Base-by-base conservation (phyloP, 2,329 filamentous ascomycete species). In the Exophiala dermatitidis region DNA sequence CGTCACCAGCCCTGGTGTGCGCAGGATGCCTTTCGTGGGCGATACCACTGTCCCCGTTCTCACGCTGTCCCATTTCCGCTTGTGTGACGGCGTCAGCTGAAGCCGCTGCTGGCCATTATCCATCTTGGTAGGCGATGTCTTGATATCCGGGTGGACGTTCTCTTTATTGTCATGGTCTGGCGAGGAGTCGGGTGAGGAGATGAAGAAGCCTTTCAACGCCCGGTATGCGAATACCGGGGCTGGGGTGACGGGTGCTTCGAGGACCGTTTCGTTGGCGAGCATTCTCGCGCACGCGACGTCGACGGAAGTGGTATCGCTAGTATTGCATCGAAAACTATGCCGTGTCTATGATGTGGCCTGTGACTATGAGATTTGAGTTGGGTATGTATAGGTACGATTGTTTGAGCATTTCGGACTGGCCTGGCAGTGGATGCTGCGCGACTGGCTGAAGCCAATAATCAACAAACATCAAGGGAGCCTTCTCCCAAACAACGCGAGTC, bases 211-310 rank as follows among this genome's bases (percentile, higher is more conserved):
- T 62, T 80, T 82, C 68, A 85, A 82, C 10, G 83, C 83, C 63
- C 82, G 82, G 52, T 83, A 77, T 12, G 82, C 82, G 65, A 86
- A 86, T 26, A 84, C 74, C 44, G 81, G 81, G 44, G 81, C 82
- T 5, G 83, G 82, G 1, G 83, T 85, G 60, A 83, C 80, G 46
- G 81, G 82, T 4, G 77, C 71, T 40, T 83, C 80, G 54, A 77
- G 64, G 54, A 72, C 68, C 40, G 69, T 71, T n/a, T 58, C 56
- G 8, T 63, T 49, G 46, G 38, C 26, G 42, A 55, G 41, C 57
- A 61, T 61, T 41, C 12, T 41, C 4, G 26, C 47, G 10, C 29
- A 31, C n/a, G 38, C 12, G 28, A 19, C 43, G 10, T 28, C 7
- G 37, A n/a, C 28, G 5, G 31, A 34, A 46, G 48, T 12, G 1